phyloP scores from a whole-genome alignment of 352 stramenopile genomes.

The Phytophthora megakarya region DNA sequence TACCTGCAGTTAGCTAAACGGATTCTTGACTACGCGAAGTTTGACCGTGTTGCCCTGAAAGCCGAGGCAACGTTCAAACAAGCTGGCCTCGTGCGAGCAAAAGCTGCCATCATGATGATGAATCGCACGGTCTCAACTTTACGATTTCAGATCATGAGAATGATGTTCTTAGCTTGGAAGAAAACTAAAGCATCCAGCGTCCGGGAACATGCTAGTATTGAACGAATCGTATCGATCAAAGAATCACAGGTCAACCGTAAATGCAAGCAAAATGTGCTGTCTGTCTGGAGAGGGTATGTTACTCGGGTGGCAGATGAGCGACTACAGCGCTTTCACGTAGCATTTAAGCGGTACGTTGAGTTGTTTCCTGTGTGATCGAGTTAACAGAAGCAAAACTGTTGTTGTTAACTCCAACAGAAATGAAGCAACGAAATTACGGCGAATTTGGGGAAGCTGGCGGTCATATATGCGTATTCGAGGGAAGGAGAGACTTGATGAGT shows the following conservation, averaged over 20 bases:
- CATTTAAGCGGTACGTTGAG: conserved; percentile 44
- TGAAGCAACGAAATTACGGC: conserved; percentile 48
- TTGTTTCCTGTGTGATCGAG: background rate
- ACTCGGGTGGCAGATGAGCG: conserved; percentile 60
- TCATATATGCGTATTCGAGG: conserved; percentile 53
- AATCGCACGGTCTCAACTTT: conserved; percentile 61
- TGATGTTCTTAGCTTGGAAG: conserved; percentile 81
- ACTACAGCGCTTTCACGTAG: conserved; percentile 60
- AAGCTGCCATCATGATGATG: conserved; percentile 86
- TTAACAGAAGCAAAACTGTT: background rate
- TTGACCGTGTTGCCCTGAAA: conserved; percentile 76
- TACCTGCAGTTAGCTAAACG: conserved; percentile 59
- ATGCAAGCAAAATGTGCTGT: conserved; percentile 53
- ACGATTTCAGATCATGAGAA: conserved; percentile 68
- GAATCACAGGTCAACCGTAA: conserved; percentile 57
- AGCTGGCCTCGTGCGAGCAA: conserved; percentile 73
- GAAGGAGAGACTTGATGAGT: conserved; percentile 61
- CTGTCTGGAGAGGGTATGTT: conserved; percentile 65
- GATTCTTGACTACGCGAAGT: conserved; percentile 80
- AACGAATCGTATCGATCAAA: conserved; percentile 70
- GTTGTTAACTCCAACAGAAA: conserved; percentile 38
- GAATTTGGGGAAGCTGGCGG: conserved; percentile 55
- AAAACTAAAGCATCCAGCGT: conserved; percentile 55
- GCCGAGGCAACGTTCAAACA: conserved; percentile 79
- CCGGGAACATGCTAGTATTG: conserved; percentile 59